Percentiles rank a stretch among this genome's conserved stretches.
phyloP scores from a whole-genome alignment of 352 stramenopile genomes.

The Blastocystis sp. region DNA sequence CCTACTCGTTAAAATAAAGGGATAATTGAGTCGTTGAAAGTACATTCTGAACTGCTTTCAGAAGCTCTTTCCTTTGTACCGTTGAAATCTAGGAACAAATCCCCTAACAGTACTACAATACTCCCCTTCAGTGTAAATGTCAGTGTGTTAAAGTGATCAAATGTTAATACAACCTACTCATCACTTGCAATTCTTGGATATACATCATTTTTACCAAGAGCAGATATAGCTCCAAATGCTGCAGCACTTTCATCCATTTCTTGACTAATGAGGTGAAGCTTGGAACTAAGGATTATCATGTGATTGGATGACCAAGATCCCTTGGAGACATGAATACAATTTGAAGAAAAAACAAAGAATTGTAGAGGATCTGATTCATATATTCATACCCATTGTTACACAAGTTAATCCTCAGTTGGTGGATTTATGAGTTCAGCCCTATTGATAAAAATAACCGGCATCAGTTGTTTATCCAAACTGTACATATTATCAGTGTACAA shows the following conservation, averaged over 20 bases:
- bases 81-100: not conserved
- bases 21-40: not conserved
- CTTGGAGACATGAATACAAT: not conserved
- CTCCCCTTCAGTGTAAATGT: not conserved
- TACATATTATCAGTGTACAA: not conserved
- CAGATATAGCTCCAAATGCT: not conserved
- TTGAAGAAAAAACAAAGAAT: not conserved
- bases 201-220: constrained; percentile 36
- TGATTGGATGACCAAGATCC: constrained; percentile 26
- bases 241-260: not conserved
- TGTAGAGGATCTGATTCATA: not conserved
- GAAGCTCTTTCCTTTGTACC: not conserved
- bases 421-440: not conserved
- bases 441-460: not conserved
- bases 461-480: not conserved
- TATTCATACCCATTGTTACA: no score
- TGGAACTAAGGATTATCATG: not conserved
- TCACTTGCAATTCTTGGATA: not conserved
- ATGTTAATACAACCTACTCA: not conserved
- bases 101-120: not conserved
- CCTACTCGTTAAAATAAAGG: not conserved
- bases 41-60: not conserved
- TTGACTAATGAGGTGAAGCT: not conserved
- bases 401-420: not conserved
- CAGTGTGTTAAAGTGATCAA: not conserved